Conservation (phyloP, 805 yeast species). For the Brettanomyces bruxellensis region DNA sequence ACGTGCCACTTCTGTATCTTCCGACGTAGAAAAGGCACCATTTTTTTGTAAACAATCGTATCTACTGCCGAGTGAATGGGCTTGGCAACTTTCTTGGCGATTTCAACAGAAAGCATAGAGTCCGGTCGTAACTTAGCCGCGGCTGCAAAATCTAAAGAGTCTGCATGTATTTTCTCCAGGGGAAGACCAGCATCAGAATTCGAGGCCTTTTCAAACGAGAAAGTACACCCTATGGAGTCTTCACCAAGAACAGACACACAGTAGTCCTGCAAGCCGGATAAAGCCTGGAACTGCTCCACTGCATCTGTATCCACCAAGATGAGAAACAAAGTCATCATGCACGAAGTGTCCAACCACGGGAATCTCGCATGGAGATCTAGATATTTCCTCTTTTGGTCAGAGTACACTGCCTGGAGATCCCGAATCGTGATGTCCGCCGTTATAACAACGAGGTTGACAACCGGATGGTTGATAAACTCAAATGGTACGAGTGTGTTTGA, state of each 20-base stretch:
- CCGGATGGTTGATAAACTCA: conserved; percentile 84
- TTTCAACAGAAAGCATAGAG: not conserved
- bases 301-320: conserved; percentile 39
- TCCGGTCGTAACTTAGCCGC: not conserved
- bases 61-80: conserved; percentile 22
- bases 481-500: conserved; percentile 59
- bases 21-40: conserved; percentile 80
- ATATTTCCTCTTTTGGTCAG: conserved; percentile 35
- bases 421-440: conserved; percentile 46
- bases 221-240: conserved; percentile 3
- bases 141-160: not conserved
- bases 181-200: not conserved
- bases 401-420: conserved; percentile 48
- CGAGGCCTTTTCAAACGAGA: conserved; percentile 1
- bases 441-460: conserved; percentile 61
- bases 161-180: not conserved
- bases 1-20: conserved; percentile 83
- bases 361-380: conserved; percentile 29
- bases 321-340: conserved; percentile 49
- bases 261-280: conserved; percentile 23
- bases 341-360: conserved; percentile 49
- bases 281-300: conserved; percentile 34
- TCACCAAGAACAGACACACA: conserved; percentile 12
- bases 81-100: conserved; percentile 7
- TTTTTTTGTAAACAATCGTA: conserved; percentile 32